Conservation (phyloP, 345 rosid species). For the Citrus unshiu region DNA sequence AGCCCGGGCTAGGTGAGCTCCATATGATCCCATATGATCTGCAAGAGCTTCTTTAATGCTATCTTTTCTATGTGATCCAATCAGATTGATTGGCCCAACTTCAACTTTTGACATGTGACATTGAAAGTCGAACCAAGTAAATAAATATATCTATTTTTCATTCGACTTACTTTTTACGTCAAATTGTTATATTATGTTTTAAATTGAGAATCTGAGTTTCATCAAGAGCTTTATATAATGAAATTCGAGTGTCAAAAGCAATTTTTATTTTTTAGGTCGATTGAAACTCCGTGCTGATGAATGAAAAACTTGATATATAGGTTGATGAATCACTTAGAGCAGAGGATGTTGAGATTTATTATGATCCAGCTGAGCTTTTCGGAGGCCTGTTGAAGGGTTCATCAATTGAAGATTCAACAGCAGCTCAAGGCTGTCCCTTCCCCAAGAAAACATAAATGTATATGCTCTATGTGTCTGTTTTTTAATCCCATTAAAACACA, state of each 20-base stretch:
- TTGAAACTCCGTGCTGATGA: neutral
- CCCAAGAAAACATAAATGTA: neutral
- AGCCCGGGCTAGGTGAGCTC: no score
- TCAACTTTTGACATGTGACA: neutral
- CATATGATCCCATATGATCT: no score
- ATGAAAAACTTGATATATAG: slow-evolving; percentile 9
- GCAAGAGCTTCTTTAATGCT: neutral
- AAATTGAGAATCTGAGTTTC: no score
- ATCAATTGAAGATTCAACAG: neutral
- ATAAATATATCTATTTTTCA: no score
- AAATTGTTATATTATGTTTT: no score
- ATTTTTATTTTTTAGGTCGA: no score
- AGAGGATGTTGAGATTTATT: slow-evolving; percentile 55
- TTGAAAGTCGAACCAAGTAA: neutral
- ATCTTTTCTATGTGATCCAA: neutral
- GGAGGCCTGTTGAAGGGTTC: slow-evolving; percentile 51
- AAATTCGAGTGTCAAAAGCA: no score
- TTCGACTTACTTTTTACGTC: no score
- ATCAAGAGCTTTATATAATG: no score
- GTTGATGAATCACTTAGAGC: slow-evolving; percentile 53
- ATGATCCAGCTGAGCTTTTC: slow-evolving; percentile 67
- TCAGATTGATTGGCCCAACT: neutral
- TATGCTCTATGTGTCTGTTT: no score
- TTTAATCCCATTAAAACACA: no score
- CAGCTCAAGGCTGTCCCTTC: slow-evolving; percentile 20